Conservation (phyloP, 2,329 filamentous ascomycete species). For the Cadophora malorum region DNA sequence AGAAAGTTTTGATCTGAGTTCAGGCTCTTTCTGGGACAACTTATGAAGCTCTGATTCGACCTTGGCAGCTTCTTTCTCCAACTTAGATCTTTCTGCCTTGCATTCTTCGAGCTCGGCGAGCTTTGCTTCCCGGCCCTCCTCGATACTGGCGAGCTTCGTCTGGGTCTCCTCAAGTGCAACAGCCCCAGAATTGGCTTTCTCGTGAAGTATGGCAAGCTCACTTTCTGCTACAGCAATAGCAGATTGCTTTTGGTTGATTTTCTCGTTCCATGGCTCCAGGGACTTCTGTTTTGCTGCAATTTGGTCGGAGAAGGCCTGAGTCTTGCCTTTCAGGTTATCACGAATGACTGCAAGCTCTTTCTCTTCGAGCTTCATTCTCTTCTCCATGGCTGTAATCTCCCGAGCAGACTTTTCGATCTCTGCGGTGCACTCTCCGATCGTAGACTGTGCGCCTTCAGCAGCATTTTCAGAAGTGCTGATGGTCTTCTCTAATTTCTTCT, state of each 20-base stretch:
- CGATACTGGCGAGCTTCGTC: conserved; percentile 75
- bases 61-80: conserved; percentile 77
- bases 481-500: conserved; percentile 92
- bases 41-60: conserved; percentile 76
- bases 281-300: conserved; percentile 93
- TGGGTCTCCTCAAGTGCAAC: conserved; percentile 84
- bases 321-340: conserved; percentile 91
- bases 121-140: conserved; percentile 75
- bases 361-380: conserved; percentile 79
- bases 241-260: conserved; percentile 95
- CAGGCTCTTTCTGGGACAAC: conserved; percentile 78
- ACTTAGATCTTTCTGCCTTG: conserved; percentile 71
- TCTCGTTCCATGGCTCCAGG: conserved; percentile 94
- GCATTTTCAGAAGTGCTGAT: conserved; percentile 79
- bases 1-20: conserved; percentile 83
- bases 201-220: conserved; percentile 88
- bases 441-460: conserved; percentile 74
- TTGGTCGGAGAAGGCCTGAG: conserved; percentile 89
- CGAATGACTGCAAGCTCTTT: conserved; percentile 82
- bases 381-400: conserved; percentile 80
- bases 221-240: conserved; percentile 93
- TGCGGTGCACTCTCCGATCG: conserved; percentile 76
- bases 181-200: conserved; percentile 87
- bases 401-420: conserved; percentile 78
- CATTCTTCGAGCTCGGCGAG: conserved; percentile 76